Percentiles rank a stretch among this genome's conserved stretches.
Conservation (phyloP, 1,284 basidiomycete genomes). For the Farysia itapuensis region DNA sequence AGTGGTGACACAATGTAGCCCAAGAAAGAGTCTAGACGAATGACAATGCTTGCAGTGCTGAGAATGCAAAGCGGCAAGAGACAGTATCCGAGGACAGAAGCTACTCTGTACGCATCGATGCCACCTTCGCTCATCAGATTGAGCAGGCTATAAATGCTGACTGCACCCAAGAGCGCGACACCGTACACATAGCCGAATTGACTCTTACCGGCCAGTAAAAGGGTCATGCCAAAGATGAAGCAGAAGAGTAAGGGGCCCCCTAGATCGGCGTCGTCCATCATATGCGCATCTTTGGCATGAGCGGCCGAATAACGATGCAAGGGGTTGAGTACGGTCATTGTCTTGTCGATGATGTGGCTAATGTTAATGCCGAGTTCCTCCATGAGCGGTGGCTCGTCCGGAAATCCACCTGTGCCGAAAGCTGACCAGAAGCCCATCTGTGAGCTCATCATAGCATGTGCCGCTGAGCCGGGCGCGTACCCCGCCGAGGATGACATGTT, state of each 20-base stretch:
- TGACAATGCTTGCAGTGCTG: constrained; percentile 81
- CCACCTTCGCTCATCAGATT: constrained; percentile 96
- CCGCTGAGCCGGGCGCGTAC: constrained; percentile 29
- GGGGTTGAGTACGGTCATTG: constrained; percentile 92
- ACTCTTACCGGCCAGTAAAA: constrained; percentile 84
- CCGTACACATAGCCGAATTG: constrained; percentile 99
- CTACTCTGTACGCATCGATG: constrained; percentile 94
- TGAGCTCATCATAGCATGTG: constrained; percentile 41
- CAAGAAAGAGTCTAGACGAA: constrained; percentile 70
- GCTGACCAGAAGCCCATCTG: constrained; percentile 55
- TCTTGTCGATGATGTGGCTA: constrained; percentile 89
- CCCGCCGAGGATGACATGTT: constrained; percentile 43
- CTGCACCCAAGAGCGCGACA: constrained; percentile 87
- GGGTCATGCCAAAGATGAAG: constrained; percentile 67
- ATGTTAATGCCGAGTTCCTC: constrained; percentile 94
- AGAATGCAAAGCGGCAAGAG: constrained; percentile 96
- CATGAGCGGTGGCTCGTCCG: constrained; percentile 57
- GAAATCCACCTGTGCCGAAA: constrained; percentile 58
- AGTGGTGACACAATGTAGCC: constrained; percentile 55
- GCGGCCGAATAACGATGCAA: constrained; percentile 68
- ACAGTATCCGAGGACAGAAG: constrained; percentile 95
- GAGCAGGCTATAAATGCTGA: constrained; percentile 91
- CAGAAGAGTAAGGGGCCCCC: constrained; percentile 95
- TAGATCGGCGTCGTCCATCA: constrained; percentile 99
- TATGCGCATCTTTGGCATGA: constrained; percentile 71